A percentile compares a stretch with the other conserved stretches of the same genome.
These are phyloP conservation scores for Phialophora expanda DNA, from an alignment of 2,329 filamentous ascomycete species.

Conservation along the genomic window DNA sequence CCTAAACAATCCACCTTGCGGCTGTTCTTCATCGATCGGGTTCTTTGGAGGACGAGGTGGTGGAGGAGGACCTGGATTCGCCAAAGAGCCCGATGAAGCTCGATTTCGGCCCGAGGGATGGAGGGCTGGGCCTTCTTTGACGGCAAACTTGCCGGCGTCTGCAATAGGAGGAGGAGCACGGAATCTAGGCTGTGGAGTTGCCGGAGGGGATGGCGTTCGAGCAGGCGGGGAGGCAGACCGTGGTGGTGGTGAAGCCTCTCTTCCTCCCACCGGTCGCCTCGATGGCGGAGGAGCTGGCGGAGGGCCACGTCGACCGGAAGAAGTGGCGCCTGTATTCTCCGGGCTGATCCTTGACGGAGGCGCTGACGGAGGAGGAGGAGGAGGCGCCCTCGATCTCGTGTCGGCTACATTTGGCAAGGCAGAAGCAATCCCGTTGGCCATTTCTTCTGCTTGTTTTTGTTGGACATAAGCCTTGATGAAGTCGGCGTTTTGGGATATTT, in stretches of 20 bases:
- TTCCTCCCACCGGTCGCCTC: slow-evolving; percentile 52
- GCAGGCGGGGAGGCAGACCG: slow-evolving; percentile 64
- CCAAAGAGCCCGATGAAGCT: slow-evolving; percentile 55
- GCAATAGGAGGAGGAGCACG: slow-evolving; percentile 84
- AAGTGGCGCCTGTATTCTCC: slow-evolving; percentile 63
- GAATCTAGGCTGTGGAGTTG: slow-evolving; percentile 69
- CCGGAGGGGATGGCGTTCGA: slow-evolving; percentile 71
- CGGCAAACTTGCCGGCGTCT: slow-evolving; percentile 85
- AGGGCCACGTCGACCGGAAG: slow-evolving; percentile 57
- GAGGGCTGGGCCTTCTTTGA: slow-evolving; percentile 55
- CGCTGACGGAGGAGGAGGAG: slow-evolving; percentile 68
- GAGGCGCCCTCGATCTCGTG: slow-evolving; percentile 50
- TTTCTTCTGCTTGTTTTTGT: slow-evolving; percentile 62
- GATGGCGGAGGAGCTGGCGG: slow-evolving; percentile 65
- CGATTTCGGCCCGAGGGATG: slow-evolving; percentile 55
- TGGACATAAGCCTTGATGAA: slow-evolving; percentile 72
- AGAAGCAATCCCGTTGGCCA: slow-evolving; percentile 48
- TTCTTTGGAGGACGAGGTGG: slow-evolving; percentile 73
- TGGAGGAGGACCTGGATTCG: slow-evolving; percentile 67
- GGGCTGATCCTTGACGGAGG: slow-evolving; percentile 60
- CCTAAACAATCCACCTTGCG: slow-evolving; percentile 64
- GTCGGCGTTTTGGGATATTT: slow-evolving; percentile 69
- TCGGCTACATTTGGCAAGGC: slow-evolving; percentile 42
- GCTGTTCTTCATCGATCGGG: slow-evolving; percentile 68
- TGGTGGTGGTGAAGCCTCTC: slow-evolving; percentile 48